These are phyloP conservation scores for Candida arabinofermentans DNA, from an alignment of 805 yeast genomes.

Conservation along the genomic window DNA sequence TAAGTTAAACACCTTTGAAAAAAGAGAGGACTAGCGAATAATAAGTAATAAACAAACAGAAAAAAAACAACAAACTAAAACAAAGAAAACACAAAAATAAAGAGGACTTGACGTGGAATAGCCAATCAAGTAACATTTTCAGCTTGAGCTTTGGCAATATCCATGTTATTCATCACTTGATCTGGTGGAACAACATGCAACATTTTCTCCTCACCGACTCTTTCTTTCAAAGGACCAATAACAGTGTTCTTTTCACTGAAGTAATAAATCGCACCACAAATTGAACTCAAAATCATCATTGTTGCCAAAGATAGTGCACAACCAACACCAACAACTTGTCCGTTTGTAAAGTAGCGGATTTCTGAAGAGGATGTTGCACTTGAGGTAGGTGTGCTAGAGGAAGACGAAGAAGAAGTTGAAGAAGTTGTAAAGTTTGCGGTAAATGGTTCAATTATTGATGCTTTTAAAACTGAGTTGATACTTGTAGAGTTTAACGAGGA, in stretches of 20 bases:
- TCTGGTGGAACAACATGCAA: constrained; percentile 59
- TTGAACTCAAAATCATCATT: constrained; percentile 34
- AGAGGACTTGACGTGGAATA: background rate
- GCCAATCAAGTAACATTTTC: background rate
- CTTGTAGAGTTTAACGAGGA: constrained; percentile 10
- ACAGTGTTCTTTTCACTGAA: constrained; percentile 36
- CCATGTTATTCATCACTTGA: constrained; percentile 33
- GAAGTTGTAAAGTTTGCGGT: constrained; percentile 6
- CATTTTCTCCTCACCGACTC: constrained; percentile 61
- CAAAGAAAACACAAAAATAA: background rate
- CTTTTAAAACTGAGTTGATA: constrained; percentile 4
- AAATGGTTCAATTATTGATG: background rate
- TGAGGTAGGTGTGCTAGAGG: constrained; percentile 5
- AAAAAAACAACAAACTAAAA: background rate
- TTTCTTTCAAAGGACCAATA: constrained; percentile 44
- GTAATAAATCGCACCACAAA: constrained; percentile 36
- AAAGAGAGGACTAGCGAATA: background rate
- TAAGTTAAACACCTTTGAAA: background rate
- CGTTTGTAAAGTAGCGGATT: constrained; percentile 37
- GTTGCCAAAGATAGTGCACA: constrained; percentile 63
- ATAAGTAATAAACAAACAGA: background rate
- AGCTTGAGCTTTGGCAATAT: constrained; percentile 11
- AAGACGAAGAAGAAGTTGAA: constrained; percentile 5
- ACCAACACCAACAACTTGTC: constrained; percentile 66
- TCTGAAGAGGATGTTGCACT: constrained; percentile 2